Base-by-base conservation (phyloP, 805 yeast genomes). In the Candida xiaguanensis region DNA sequence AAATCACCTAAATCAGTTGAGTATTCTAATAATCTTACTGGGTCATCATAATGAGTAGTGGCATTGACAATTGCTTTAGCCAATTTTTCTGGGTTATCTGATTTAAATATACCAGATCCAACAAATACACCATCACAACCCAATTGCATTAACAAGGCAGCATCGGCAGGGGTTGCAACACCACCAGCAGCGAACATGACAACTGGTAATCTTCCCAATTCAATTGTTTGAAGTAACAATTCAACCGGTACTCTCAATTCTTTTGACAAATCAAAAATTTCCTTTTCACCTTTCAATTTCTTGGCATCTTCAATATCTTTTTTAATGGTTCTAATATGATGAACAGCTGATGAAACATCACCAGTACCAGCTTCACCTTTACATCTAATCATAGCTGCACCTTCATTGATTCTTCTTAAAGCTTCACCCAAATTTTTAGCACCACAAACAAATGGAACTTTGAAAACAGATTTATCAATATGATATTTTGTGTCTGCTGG, bases 351-450 rank as follows among this genome's bases (percentile, higher is more conserved):
- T 30, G 86, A 78, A 38, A 85, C 79, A 60, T 85, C 93, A 40
- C 95, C 95, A 27, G 95, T 85, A 32, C 95, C 95, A 25, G 95
- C 93, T 59, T 85, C 95, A 49, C 95, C 95, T 64, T 85, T 85
- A 48, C 93, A 81, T 59, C 93, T 74, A 56, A 85, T 75, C 91
- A 85, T 83, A 23, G 91, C 90, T 26, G 93, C 91, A 49, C 93
- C 93, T 62, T 85, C 95, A 50, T 72, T 65, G 53, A 85, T 72
- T 56, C 95, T 74, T 59, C 93, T 76, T 48, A 85, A 70, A 2
- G 91, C 90, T 61, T 85, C 93, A 31, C 91, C 93, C 42, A 85
- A 72, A 62, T 85, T 77, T 57, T 79, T 81, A 42, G 90, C 87
- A 28, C 95, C 95, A 59, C 93, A 85, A 12, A 85, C 93, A 59